A percentile compares a stretch with the other conserved stretches of the same genome.
phyloP scores from a whole-genome alignment of 192 early-diverging fungal genomes.

The Podila epicladia region DNA sequence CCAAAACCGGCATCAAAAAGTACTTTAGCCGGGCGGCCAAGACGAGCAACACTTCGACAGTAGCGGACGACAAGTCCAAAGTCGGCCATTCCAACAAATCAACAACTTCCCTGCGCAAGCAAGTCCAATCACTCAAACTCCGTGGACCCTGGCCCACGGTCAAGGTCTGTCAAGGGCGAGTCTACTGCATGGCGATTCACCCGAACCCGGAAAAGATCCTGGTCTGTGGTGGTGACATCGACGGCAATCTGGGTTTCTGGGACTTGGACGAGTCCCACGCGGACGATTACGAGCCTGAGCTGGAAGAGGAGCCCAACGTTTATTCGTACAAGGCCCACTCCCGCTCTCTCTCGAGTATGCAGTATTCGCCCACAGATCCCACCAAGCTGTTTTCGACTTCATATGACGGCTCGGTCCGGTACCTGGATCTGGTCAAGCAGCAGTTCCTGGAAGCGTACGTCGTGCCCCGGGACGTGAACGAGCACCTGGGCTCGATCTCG shows the following conservation, averaged over 20 bases:
- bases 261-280: conserved; percentile 59
- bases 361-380: conserved; percentile 57
- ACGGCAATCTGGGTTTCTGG: conserved; percentile 68
- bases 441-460: conserved; percentile 63
- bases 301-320: conserved; percentile 58
- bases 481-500: conserved; percentile 52
- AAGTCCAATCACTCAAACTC: conserved; percentile 43
- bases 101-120: conserved; percentile 17
- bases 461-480: conserved; percentile 22
- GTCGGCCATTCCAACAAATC: conserved; percentile 15
- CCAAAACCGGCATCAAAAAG: conserved; percentile 29
- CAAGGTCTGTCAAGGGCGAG: conserved; percentile 59
- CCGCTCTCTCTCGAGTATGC: conserved; percentile 57
- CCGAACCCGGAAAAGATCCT: conserved; percentile 63
- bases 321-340: conserved; percentile 64
- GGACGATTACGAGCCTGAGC: conserved; percentile 44
- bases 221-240: conserved; percentile 58
- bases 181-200: conserved; percentile 63
- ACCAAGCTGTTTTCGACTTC: conserved; percentile 62
- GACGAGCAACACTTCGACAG: neutral
- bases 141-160: conserved; percentile 58
- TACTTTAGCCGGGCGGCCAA: conserved; percentile 17
- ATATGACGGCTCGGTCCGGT: conserved; percentile 68
- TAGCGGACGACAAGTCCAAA: conserved; percentile 14
- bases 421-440: conserved; percentile 65